Evolutionary conservation across 371 early-diverging fungal genomes (phyloP).

Genomic region (Lichtheimia corymbifera): DNA sequence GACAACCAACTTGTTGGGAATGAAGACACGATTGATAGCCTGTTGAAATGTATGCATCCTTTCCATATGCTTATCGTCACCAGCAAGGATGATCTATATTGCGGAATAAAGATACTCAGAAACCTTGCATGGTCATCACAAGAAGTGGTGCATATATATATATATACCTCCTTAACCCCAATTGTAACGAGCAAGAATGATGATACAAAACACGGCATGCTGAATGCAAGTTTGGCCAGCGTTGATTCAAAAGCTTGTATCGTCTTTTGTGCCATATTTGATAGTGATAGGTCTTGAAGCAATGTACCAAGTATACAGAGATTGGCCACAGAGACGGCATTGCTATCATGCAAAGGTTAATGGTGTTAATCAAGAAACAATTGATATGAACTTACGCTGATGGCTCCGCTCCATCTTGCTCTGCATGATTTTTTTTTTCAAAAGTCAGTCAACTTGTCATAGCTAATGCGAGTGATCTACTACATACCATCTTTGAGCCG

Average conservation of each 20-base stretch:
- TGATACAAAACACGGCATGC: constrained; percentile 44
- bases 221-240: constrained; percentile 35
- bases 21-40: constrained; percentile 22
- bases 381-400: constrained; percentile 37
- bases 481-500: constrained; percentile 61
- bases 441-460: not conserved
- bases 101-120: no score
- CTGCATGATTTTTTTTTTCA: constrained; percentile 18
- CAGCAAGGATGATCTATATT: constrained; percentile 43
- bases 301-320: constrained; percentile 41
- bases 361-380: not conserved
- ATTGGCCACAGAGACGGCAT: constrained; percentile 45
- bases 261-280: constrained; percentile 33
- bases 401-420: constrained; percentile 72
- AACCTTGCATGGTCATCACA: no score
- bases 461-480: not conserved
- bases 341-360: constrained; percentile 21
- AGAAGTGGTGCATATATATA: not conserved
- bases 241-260: constrained; percentile 28
- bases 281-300: constrained; percentile 25
- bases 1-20: constrained; percentile 40
- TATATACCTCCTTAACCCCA: constrained; percentile 47
- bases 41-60: constrained; percentile 17
- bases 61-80: constrained; percentile 20
- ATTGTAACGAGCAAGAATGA: constrained; percentile 32